Percentiles rank a stretch among this genome's conserved stretches.
These are phyloP conservation scores for Obba rivulosa DNA, from an alignment of 768 basidiomycete genomes.

Conservation along the genomic window DNA sequence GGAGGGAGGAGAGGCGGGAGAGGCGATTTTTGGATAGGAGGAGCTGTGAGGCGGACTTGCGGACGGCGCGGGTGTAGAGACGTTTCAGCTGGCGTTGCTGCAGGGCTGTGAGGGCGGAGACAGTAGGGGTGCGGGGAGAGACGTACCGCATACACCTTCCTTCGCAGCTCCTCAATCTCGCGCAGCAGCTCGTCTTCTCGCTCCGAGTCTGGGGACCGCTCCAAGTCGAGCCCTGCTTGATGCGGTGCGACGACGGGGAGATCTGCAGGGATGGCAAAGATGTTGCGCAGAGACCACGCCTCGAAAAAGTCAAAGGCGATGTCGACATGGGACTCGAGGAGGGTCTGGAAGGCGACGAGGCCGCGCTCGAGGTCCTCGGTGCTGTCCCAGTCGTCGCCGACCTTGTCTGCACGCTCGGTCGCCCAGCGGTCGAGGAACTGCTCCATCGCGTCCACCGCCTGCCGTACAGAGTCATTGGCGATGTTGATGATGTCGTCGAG, in stretches of 20 bases:
- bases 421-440: slow-evolving; percentile 72
- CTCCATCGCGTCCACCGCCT: slow-evolving; percentile 77
- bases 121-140: background rate
- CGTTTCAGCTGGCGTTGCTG: slow-evolving; percentile 68
- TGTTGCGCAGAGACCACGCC: slow-evolving; percentile 84
- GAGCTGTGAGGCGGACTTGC: slow-evolving; percentile 39
- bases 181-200: slow-evolving; percentile 44
- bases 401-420: slow-evolving; percentile 48
- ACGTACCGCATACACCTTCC: slow-evolving; percentile 66
- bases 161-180: slow-evolving; percentile 63
- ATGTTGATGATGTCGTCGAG: slow-evolving; percentile 86
- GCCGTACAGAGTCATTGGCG: slow-evolving; percentile 72
- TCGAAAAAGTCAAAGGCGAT: slow-evolving; percentile 91
- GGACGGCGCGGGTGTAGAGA: slow-evolving; percentile 48
- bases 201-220: slow-evolving; percentile 51
- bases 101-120: background rate
- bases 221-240: slow-evolving; percentile 68
- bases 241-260: slow-evolving; percentile 71
- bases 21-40: slow-evolving; percentile 40
- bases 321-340: slow-evolving; percentile 84
- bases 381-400: slow-evolving; percentile 47
- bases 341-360: slow-evolving; percentile 79
- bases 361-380: slow-evolving; percentile 75
- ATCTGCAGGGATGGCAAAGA: slow-evolving; percentile 70
- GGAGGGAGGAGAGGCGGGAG: slow-evolving; percentile 39